These are phyloP conservation scores for Mesembryanthemum crystallinum DNA, from an alignment of 148 eudicot genomes.

Conservation along the genomic window DNA sequence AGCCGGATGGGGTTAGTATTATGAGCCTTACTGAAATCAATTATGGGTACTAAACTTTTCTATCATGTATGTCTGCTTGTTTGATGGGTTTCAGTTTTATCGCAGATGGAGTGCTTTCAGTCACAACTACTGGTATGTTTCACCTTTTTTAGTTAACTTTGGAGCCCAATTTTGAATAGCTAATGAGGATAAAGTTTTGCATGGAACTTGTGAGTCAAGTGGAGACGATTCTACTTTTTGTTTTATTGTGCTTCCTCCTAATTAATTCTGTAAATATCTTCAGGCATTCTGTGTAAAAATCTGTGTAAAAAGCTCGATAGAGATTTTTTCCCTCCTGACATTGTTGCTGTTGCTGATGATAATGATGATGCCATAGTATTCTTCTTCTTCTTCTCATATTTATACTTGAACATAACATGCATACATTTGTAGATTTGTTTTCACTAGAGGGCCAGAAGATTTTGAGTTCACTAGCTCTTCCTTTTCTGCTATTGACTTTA, in stretches of 20 bases:
- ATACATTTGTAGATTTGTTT: not conserved
- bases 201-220: not conserved
- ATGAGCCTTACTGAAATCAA: not conserved
- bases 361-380: too few species aligned
- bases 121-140: slow-evolving; percentile 79
- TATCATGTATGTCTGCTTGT: not conserved
- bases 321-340: not conserved
- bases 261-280: not conserved
- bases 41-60: not conserved
- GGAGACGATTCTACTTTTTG: not conserved
- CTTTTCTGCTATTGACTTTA: not conserved
- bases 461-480: not conserved
- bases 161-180: not conserved
- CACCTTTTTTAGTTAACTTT: not conserved
- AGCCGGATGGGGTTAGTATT: slow-evolving; percentile 48
- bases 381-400: not conserved
- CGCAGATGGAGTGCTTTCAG: slow-evolving; percentile 79
- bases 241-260: not conserved
- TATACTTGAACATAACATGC: not conserved
- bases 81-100: slow-evolving; percentile 17
- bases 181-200: not conserved
- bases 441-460: not conserved
- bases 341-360: not conserved
- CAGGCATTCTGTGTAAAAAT: not conserved
- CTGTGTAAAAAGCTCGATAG: slow-evolving; percentile 1